These are phyloP conservation scores for Exserohilum rostratum DNA, from an alignment of 2,329 filamentous ascomycete species.

Conservation along the genomic window DNA sequence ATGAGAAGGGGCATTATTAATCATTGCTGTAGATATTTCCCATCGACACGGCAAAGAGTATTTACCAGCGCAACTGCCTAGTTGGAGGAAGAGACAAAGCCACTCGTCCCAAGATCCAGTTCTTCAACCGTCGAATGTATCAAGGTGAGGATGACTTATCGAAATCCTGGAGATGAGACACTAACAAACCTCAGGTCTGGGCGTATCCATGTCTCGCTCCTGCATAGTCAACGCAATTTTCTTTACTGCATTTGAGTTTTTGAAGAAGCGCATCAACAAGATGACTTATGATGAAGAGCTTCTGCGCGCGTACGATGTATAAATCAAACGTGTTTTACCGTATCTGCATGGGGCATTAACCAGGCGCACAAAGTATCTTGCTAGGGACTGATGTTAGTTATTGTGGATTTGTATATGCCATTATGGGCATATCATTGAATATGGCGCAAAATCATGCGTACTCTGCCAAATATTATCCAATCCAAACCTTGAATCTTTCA, in stretches of 20 bases:
- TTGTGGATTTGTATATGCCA: constrained; percentile 10
- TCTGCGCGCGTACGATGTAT: constrained; percentile 34
- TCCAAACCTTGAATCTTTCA: too few relatives aligned
- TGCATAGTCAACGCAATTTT: constrained; percentile 87
- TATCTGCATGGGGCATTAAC: constrained; percentile 35
- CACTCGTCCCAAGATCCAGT: constrained; percentile 71
- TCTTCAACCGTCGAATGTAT: constrained; percentile 80
- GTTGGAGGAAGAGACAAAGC: constrained; percentile 67
- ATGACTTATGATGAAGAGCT: constrained; percentile 48
- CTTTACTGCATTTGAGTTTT: constrained; percentile 85
- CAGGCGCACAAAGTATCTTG: constrained; percentile 17
- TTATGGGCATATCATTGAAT: constrained; percentile 21
- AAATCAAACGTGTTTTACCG: constrained; percentile 9
- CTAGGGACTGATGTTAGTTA: constrained; percentile 16
- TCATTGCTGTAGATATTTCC: constrained; percentile 55
- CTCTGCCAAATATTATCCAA: background rate
- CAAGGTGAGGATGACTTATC: constrained; percentile 59
- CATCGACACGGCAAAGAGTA: constrained; percentile 83
- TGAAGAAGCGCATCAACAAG: constrained; percentile 66
- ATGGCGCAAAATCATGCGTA: constrained; percentile 5
- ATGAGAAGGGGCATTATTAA: constrained; percentile 10
- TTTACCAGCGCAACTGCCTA: constrained; percentile 82
- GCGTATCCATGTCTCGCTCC: constrained; percentile 81
- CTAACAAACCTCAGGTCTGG: constrained; percentile 57
- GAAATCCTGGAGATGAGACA: background rate